A percentile compares a stretch with the other conserved stretches of the same genome.
Conservation (phyloP, 306 rosid genomes). For the Dicorynia guianensis region DNA sequence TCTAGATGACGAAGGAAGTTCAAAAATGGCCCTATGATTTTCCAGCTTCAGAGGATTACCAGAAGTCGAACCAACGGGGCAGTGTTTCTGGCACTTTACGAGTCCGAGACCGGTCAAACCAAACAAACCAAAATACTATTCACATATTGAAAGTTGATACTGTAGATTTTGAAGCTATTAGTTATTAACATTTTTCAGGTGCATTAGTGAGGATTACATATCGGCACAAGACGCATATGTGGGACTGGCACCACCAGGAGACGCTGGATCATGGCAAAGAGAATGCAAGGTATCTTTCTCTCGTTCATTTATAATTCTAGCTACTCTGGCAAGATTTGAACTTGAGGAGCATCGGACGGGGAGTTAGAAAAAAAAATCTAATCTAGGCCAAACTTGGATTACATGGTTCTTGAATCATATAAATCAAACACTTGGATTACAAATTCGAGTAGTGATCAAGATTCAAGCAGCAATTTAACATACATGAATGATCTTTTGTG, state of each 20-base stretch:
- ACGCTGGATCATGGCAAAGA: slow-evolving; percentile 90
- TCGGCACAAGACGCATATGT: slow-evolving; percentile 64
- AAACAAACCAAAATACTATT: no score
- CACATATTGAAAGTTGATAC: not conserved
- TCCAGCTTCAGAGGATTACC: slow-evolving; percentile 81
- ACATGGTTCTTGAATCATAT: no score
- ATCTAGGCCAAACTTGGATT: no score
- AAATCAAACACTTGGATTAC: no score
- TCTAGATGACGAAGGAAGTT: slow-evolving; percentile 67
- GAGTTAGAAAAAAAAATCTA: no score
- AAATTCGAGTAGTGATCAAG: no score
- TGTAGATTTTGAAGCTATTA: not conserved
- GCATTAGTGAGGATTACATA: slow-evolving; percentile 42
- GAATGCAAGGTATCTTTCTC: slow-evolving; percentile 66
- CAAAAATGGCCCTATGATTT: slow-evolving; percentile 85
- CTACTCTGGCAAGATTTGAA: no score
- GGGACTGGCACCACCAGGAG: slow-evolving; percentile 78
- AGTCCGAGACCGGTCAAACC: slow-evolving; percentile 63
- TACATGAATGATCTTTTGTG: not conserved
- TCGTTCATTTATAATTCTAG: no score
- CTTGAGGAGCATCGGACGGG: no score
- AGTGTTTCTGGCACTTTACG: slow-evolving; percentile 69
- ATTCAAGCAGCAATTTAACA: no score
- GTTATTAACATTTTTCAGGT: slow-evolving; percentile 42
- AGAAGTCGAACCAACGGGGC: slow-evolving; percentile 60